Base-by-base conservation (phyloP, 2,329 filamentous ascomycete species). In the Nemania diffusa region DNA sequence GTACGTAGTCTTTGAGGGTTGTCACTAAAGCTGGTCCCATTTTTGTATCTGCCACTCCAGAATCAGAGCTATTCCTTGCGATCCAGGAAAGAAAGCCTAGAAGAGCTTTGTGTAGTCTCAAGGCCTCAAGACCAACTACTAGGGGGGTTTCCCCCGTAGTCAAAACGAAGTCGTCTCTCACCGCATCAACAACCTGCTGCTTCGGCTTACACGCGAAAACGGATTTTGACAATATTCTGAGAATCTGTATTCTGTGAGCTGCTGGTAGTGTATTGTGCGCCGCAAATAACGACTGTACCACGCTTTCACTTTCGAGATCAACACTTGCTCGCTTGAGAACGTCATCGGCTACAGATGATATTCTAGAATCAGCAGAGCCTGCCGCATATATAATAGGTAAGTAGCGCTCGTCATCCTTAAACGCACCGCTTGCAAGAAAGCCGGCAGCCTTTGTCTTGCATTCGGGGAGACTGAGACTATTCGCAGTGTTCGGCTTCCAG, bases 21-120 rank as follows among this genome's bases (percentile, higher is more conserved):
- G 85, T 80, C 20, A 97, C 88, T 2, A 97, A 84, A 48, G 87
- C 86, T 1, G 87, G 84, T 0, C 91, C 92, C 72, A 97, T 89
- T 8, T 84, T 79, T 61, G 84, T 82, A 15, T 96, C 87, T 57
- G 88, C 85, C 0, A 85, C 80, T 32, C 79, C 80, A 0, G 79
- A 78, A 40, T 81, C 73, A 0, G 89, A 85, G 7, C 91, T 92
- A 73, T 93, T 89, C 34, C 91, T 88, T 9, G 94, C 92, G 11
- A 96, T 89, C 88, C 94, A 98, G 58, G 93, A 92, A 63, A 97
- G 88, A 73, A 95, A 97, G 44, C 91, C 88, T 74, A 98, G 96
- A 3, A 97, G 85, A 0, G 94, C 92, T 52, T 89, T 90, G 71
- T 94, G 88, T 9, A 97, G 85, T 77, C 96, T 97, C 1, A 88